A percentile compares a stretch with the other conserved stretches of the same genome.
Evolutionary conservation across 768 basidiomycete genomes (phyloP).

Genomic region (Candolleomyces eurysporus): DNA sequence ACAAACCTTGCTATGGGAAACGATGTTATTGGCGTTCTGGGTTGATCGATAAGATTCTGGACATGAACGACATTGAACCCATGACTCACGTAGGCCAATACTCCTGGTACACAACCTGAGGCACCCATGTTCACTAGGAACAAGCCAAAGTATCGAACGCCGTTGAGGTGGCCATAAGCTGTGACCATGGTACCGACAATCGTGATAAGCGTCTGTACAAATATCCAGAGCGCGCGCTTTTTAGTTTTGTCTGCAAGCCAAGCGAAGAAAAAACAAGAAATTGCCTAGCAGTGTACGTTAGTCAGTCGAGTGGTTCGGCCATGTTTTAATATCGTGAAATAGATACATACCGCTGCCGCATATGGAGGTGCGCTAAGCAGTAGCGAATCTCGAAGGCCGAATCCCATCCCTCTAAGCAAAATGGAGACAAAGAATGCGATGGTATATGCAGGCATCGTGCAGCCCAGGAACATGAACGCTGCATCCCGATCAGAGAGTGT

Average conservation of each 20-base stretch:
- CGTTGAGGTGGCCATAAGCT: slow-evolving; percentile 25
- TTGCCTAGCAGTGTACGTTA: slow-evolving; percentile 22
- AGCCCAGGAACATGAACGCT: slow-evolving; percentile 39
- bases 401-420: not conserved
- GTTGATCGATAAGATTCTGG: not conserved
- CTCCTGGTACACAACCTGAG: slow-evolving; percentile 33
- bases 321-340: slow-evolving; percentile 1
- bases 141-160: slow-evolving; percentile 32
- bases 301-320: not conserved
- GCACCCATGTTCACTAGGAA: slow-evolving; percentile 35
- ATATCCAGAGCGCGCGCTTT: slow-evolving; percentile 33
- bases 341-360: slow-evolving; percentile 46
- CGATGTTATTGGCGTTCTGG: slow-evolving; percentile 35
- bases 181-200: slow-evolving; percentile 32
- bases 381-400: not conserved
- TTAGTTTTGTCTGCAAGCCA: slow-evolving; percentile 35
- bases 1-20: slow-evolving; percentile 31
- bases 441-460: slow-evolving; percentile 36
- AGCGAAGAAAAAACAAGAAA: slow-evolving; percentile 34
- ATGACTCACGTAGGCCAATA: slow-evolving; percentile 36
- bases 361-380: slow-evolving; percentile 48
- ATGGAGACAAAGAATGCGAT: slow-evolving; percentile 29
- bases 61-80: not conserved
- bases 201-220: slow-evolving; percentile 28
- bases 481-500: not conserved